Evolutionary conservation across 345 rosid species (phyloP), one percentile per base, ranked within the genome.

Genomic region (Citrus glauca): DNA sequence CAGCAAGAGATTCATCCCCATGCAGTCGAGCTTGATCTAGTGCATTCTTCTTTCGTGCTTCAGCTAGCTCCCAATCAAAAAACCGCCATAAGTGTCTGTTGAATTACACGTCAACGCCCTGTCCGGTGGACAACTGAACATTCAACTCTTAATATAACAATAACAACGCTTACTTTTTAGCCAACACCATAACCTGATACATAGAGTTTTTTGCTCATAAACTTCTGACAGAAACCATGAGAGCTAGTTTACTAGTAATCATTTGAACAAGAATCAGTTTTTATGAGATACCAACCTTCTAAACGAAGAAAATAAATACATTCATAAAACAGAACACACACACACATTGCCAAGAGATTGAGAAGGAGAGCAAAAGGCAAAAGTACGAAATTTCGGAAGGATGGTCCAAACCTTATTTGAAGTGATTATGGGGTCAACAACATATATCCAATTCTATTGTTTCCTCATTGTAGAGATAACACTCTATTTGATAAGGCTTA

Each of bases 11-110:
- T 45, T 93, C 89, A 82, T 94, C 98, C 72, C 99, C 97, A 84
- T 97, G 93, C 71, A 91, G 97, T 82, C 92, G 89, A 82, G 98
- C 97, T 73, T 93, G 91, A 81, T 91, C 98, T 35, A 94, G 77
- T 5, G 91, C 99, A 85, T 94, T 95, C 80, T 90, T 89, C 82
- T 88, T 94, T 72, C 88, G 88, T 70, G 95, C 94, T 86, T 96
- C 98, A 81, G 97, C 93, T 67, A 96, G 90, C 85, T 94, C 99
- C 99, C 98, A 96, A 67, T 90, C 92, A 48, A 94, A 94, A 90
- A 64, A 94, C 94, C 79, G 91, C 91, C 84, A 92, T 82, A 69
- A 96, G 97, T 25, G 98, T 93, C 99, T 90, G 82, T 42, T 11
- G 20, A 84, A 80, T 38, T 38, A 38, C 22, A 62, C 13, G 65